These are phyloP conservation scores for Phaeotremella skinneri DNA, from an alignment of 768 basidiomycete genomes.

Conservation along the genomic window DNA sequence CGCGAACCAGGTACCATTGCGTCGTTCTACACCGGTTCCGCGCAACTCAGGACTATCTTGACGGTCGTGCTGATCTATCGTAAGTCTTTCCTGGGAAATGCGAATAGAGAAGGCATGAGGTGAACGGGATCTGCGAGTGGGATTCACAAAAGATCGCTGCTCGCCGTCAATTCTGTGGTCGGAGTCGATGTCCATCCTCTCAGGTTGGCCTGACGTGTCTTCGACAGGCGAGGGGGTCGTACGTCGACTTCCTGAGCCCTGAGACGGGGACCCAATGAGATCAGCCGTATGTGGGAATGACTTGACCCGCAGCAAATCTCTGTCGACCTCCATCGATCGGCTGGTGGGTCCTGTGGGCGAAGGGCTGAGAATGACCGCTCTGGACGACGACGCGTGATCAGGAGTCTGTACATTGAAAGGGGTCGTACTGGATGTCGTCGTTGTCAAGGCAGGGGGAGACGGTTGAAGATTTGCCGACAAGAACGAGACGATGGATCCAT, in stretches of 20 bases:
- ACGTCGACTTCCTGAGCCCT: not conserved
- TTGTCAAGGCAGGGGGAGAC: not conserved
- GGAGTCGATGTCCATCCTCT: not conserved
- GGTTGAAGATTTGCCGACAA: not conserved
- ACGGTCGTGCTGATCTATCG: too few species aligned
- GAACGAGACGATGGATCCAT: not conserved
- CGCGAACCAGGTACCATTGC: too few species aligned
- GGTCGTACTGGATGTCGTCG: not conserved
- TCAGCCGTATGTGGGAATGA: slow-evolving; percentile 18
- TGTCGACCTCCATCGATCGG: not conserved
- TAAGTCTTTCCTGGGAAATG: too few species aligned
- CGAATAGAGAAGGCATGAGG: too few species aligned
- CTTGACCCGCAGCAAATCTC: slow-evolving; percentile 1
- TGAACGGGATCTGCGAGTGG: too few species aligned
- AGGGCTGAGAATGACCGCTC: not conserved
- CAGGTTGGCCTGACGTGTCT: not conserved
- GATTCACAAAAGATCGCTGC: too few species aligned
- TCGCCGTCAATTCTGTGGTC: not conserved
- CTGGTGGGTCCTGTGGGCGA: not conserved
- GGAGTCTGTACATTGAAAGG: not conserved
- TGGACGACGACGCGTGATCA: not conserved
- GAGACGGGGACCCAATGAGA: slow-evolving; percentile 7
- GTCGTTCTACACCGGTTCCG: too few species aligned
- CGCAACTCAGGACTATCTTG: too few species aligned
- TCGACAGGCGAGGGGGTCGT: not conserved